A percentile compares a stretch with the other conserved stretches of the same genome.
Conservation (phyloP, 164 flowering plant genomes). For the Brasenia schreberi region DNA sequence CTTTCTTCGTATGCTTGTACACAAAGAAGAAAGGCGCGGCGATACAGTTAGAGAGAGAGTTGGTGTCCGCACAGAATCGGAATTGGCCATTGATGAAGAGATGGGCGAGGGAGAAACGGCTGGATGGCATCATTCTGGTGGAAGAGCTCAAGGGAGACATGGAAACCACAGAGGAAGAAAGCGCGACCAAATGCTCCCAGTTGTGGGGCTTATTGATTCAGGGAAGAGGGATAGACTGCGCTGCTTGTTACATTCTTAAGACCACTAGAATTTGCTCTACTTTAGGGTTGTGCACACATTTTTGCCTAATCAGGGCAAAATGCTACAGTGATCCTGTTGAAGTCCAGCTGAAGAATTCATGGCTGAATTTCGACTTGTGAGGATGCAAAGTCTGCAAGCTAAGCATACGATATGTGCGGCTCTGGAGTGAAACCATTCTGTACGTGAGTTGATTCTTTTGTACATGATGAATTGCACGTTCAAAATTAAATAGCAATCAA, state of each 20-base stretch:
- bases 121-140: constrained; percentile 25
- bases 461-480: too few relatives aligned
- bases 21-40: constrained; percentile 1
- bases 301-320: constrained; percentile 21
- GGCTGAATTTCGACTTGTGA: constrained; percentile 8
- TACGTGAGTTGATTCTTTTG: too few relatives aligned
- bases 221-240: constrained; percentile 18
- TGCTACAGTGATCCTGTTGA: constrained; percentile 19
- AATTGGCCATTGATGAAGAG: constrained; percentile 10
- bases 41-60: constrained; percentile 13
- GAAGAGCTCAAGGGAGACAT: constrained; percentile 13
- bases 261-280: constrained; percentile 18
- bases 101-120: constrained; percentile 14
- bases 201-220: constrained; percentile 27
- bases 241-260: constrained; percentile 25
- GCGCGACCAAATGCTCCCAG: background rate
- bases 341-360: constrained; percentile 16
- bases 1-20: constrained; percentile 23
- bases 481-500: too few relatives aligned
- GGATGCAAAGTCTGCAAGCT: too few relatives aligned
- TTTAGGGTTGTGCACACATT: constrained; percentile 26
- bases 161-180: background rate
- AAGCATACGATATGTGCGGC: too few relatives aligned
- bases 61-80: constrained; percentile 12
- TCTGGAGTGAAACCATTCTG: too few relatives aligned